Percentiles rank a stretch among this genome's conserved stretches.
phyloP scores from a whole-genome alignment of 495 filamentous ascomycete genomes.

The Penicillium tannophilum region DNA sequence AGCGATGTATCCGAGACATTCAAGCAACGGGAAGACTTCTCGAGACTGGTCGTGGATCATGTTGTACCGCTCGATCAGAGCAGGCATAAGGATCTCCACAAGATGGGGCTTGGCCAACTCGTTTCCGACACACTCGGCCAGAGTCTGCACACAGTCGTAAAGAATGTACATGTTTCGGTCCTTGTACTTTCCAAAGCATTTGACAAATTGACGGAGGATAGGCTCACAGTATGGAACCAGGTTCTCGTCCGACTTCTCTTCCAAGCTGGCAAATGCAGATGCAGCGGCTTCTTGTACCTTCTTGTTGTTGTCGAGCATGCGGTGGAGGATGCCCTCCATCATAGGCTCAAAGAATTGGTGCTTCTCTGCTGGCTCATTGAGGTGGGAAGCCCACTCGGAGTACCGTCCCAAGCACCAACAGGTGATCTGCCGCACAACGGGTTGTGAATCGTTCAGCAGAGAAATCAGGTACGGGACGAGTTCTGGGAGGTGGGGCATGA shows the following conservation, averaged over 20 bases:
- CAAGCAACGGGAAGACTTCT: constrained; percentile 91
- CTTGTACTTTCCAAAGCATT: constrained; percentile 93
- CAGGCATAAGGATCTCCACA: constrained; percentile 88
- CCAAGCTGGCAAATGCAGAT: constrained; percentile 93
- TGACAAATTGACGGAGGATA: constrained; percentile 89
- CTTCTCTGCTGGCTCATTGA: constrained; percentile 64
- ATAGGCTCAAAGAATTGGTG: constrained; percentile 88
- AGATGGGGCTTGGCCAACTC: constrained; percentile 76
- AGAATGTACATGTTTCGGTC: constrained; percentile 98
- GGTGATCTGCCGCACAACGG: constrained; percentile 95
- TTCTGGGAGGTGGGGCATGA: constrained; percentile 88
- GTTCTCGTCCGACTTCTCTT: constrained; percentile 84
- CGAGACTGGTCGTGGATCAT: constrained; percentile 85
- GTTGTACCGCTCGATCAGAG: constrained; percentile 87
- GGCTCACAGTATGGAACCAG: constrained; percentile 83
- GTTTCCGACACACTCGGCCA: constrained; percentile 87
- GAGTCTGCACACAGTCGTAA: constrained; percentile 97
- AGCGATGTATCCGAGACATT: constrained; percentile 93
- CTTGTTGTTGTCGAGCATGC: constrained; percentile 97
- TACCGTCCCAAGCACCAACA: constrained; percentile 97
- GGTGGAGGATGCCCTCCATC: constrained; percentile 93
- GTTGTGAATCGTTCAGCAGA: constrained; percentile 79
- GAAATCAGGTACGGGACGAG: constrained; percentile 90
- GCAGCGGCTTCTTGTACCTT: constrained; percentile 96
- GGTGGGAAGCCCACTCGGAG: constrained; percentile 86